These are phyloP conservation scores for Penstemon newberryi DNA, from an alignment of 257 asterid species.

Conservation along the genomic window DNA sequence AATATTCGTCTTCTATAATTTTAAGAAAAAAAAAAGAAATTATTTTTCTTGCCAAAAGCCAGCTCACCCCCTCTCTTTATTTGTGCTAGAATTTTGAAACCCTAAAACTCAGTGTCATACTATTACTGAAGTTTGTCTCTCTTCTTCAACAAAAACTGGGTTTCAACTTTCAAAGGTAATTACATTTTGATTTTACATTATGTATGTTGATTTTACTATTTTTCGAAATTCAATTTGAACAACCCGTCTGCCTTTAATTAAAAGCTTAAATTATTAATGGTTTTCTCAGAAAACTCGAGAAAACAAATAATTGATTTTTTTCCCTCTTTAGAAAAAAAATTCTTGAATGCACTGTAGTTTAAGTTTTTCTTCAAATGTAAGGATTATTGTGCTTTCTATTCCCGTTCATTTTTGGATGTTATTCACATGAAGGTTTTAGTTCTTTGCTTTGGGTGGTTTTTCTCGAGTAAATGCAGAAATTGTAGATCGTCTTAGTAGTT, in stretches of 20 bases:
- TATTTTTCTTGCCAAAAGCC: neutral
- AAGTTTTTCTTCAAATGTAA: neutral
- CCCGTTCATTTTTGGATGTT: neutral
- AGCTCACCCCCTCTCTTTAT: neutral
- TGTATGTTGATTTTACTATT: neutral
- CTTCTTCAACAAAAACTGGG: neutral
- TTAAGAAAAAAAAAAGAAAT: no score
- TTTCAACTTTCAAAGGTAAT: conserved; percentile 23
- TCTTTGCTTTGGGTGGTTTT: neutral
- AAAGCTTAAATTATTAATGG: neutral
- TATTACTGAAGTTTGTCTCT: neutral
- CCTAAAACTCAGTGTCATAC: conserved; percentile 26
- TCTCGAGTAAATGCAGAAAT: neutral
- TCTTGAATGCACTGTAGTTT: no score
- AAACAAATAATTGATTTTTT: neutral
- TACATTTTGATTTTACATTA: neutral
- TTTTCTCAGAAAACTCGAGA: conserved; percentile 4
- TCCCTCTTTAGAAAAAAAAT: neutral
- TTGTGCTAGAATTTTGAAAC: conserved; percentile 12
- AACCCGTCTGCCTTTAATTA: neutral
- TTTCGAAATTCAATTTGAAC: neutral
- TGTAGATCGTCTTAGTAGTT: neutral
- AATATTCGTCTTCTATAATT: no score
- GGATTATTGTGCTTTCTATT: no score
- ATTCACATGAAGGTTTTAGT: neutral